These are phyloP conservation scores for Chaetomium tenue DNA, from an alignment of 495 filamentous ascomycete genomes.

Conservation along the genomic window DNA sequence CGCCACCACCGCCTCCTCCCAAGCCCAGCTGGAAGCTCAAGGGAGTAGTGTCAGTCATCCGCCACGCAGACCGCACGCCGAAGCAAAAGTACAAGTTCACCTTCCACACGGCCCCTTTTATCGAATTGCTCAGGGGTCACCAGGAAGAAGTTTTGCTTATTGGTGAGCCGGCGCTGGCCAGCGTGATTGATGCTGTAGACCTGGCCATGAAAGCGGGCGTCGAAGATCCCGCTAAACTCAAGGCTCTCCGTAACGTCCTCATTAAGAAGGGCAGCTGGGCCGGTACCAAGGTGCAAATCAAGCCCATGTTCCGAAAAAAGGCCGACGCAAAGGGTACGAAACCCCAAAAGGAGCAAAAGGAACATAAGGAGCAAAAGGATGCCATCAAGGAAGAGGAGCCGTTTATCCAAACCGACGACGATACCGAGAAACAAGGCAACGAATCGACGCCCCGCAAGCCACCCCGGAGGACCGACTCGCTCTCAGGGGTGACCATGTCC, in stretches of 20 bases:
- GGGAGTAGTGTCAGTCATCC: conserved; percentile 94
- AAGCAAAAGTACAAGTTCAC: conserved; percentile 99
- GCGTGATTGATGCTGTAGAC: conserved; percentile 81
- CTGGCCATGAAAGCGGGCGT: conserved; percentile 69
- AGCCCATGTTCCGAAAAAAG: conserved; percentile 93
- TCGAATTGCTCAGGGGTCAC: conserved; percentile 88
- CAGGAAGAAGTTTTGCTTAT: conserved; percentile 95
- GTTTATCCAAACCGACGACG: conserved; percentile 15
- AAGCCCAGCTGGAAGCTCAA: conserved; percentile 98
- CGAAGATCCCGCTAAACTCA: conserved; percentile 86
- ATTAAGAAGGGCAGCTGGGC: conserved; percentile 90
- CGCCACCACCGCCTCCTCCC: conserved; percentile 73
- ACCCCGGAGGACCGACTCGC: conserved; percentile 72
- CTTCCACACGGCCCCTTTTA: conserved; percentile 94
- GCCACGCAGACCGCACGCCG: conserved; percentile 93
- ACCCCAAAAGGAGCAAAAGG: conserved; percentile 21
- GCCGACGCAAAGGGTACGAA: conserved; percentile 52
- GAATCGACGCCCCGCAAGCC: conserved; percentile 32
- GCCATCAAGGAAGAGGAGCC: conserved; percentile 12
- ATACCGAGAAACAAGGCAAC: conserved; percentile 20
- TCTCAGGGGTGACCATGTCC: conserved; percentile 82
- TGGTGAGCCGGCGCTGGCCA: conserved; percentile 83
- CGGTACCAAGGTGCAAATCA: conserved; percentile 98
- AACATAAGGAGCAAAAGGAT: conserved; percentile 24
- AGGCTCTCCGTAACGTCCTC: conserved; percentile 75